Evolutionary conservation across 2,329 filamentous ascomycete genomes (phyloP).

Genomic region (Paraconiothyrium sp.): DNA sequence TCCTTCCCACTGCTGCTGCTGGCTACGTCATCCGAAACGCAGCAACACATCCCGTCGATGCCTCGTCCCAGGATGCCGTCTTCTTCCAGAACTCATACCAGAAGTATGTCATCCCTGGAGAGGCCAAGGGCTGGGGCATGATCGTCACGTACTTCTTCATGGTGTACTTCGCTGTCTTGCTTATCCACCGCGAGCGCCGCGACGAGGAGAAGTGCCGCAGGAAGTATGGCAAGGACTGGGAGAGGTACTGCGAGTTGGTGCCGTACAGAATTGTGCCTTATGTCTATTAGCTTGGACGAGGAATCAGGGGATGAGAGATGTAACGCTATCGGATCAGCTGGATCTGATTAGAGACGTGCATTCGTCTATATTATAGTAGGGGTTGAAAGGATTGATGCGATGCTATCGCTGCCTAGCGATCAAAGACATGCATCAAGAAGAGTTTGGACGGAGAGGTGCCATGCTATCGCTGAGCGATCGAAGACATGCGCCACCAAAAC

Average conservation of each 20-base stretch:
- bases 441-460: slow-evolving; percentile 4
- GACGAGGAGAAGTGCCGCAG: slow-evolving; percentile 90
- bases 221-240: slow-evolving; percentile 95
- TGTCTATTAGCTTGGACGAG: slow-evolving; percentile 69
- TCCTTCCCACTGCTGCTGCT: slow-evolving; percentile 83
- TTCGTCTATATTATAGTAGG: neutral
- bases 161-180: slow-evolving; percentile 85
- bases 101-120: slow-evolving; percentile 73
- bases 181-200: slow-evolving; percentile 84
- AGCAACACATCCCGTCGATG: slow-evolving; percentile 45
- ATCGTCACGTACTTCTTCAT: slow-evolving; percentile 95
- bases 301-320: slow-evolving; percentile 20
- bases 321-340: slow-evolving; percentile 35
- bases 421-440: slow-evolving; percentile 18
- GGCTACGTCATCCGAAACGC: slow-evolving; percentile 75
- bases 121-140: slow-evolving; percentile 83
- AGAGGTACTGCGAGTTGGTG: slow-evolving; percentile 84
- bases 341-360: slow-evolving; percentile 41
- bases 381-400: slow-evolving; percentile 19
- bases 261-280: slow-evolving; percentile 84
- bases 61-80: slow-evolving; percentile 61
- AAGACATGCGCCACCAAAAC: slow-evolving; percentile 9
- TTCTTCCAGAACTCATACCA: slow-evolving; percentile 66
- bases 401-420: slow-evolving; percentile 33
- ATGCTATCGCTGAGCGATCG: slow-evolving; percentile 14